phyloP scores from a whole-genome alignment of 192 early-diverging fungal species.

The Backusella tuberculispora region DNA sequence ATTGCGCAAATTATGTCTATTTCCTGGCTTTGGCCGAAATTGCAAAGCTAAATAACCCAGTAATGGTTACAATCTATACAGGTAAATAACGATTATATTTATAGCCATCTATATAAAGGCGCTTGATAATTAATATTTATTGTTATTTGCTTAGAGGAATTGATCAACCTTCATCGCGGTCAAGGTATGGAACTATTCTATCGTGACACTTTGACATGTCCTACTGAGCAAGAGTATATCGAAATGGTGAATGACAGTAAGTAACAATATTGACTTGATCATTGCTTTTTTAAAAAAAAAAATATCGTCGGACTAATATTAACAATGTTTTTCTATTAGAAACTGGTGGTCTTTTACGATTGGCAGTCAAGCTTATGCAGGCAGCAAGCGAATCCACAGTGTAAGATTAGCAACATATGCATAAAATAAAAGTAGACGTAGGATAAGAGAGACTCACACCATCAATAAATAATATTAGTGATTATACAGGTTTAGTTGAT shows the following conservation, averaged over 20 bases:
- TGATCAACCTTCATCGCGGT: slow-evolving; percentile 89
- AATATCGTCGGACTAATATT: not conserved
- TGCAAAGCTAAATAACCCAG: slow-evolving; percentile 63
- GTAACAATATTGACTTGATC: slow-evolving; percentile 4
- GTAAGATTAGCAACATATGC: slow-evolving; percentile 22
- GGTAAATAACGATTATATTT: slow-evolving; percentile 31
- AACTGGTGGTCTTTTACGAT: slow-evolving; percentile 93
- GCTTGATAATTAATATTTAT: not conserved
- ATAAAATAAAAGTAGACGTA: not conserved
- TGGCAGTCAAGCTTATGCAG: slow-evolving; percentile 96
- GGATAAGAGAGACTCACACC: not conserved
- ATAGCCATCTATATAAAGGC: not conserved
- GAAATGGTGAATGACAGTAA: slow-evolving; percentile 95
- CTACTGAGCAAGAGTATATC: slow-evolving; percentile 90
- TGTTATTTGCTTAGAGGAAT: slow-evolving; percentile 62
- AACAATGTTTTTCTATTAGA: slow-evolving; percentile 52
- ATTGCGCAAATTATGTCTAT: slow-evolving; percentile 97
- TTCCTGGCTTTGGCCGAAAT: slow-evolving; percentile 89
- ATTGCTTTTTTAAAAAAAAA: not conserved
- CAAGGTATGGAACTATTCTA: slow-evolving; percentile 96
- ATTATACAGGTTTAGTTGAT: slow-evolving; percentile 83
- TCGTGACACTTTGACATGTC: slow-evolving; percentile 90
- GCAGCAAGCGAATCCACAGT: slow-evolving; percentile 52
- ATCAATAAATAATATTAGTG: slow-evolving; percentile 43
- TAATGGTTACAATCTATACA: slow-evolving; percentile 84